A percentile compares a stretch with the other conserved stretches of the same genome.
These are phyloP conservation scores for Venturia oleaginea DNA, from an alignment of 2,329 filamentous ascomycete genomes.

Conservation along the genomic window DNA sequence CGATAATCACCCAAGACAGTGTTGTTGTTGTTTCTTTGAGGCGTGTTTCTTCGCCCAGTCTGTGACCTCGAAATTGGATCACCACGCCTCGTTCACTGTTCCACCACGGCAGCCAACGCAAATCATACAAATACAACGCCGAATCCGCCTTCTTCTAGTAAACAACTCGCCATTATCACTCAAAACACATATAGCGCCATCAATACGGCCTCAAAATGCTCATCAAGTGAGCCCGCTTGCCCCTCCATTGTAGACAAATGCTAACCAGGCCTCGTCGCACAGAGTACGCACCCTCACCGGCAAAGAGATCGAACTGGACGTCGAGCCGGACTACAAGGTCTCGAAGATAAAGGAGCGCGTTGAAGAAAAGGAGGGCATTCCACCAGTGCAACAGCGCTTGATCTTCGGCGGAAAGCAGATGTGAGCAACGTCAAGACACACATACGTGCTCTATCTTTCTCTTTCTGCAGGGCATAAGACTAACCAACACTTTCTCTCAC, in stretches of 20 bases:
- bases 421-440: constrained; percentile 39
- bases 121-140: not conserved
- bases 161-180: not conserved
- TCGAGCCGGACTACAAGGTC: constrained; percentile 91
- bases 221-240: constrained; percentile 42
- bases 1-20: not conserved
- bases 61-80: not conserved
- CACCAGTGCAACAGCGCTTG: constrained; percentile 88
- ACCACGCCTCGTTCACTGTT: not conserved
- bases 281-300: constrained; percentile 97
- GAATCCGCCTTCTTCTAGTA: not conserved
- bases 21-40: not conserved
- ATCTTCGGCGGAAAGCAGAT: constrained; percentile 98
- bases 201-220: constrained; percentile 27
- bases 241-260: constrained; percentile 1
- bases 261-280: constrained; percentile 10
- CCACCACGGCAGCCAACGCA: not conserved
- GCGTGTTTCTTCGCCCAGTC: not conserved
- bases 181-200: not conserved
- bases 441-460: not conserved
- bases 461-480: not conserved
- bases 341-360: constrained; percentile 97
- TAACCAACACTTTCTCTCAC: not conserved
- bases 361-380: constrained; percentile 98
- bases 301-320: constrained; percentile 98